Base-by-base conservation (phyloP, 2,329 filamentous ascomycete species). In the Fusarium verrucosum region DNA sequence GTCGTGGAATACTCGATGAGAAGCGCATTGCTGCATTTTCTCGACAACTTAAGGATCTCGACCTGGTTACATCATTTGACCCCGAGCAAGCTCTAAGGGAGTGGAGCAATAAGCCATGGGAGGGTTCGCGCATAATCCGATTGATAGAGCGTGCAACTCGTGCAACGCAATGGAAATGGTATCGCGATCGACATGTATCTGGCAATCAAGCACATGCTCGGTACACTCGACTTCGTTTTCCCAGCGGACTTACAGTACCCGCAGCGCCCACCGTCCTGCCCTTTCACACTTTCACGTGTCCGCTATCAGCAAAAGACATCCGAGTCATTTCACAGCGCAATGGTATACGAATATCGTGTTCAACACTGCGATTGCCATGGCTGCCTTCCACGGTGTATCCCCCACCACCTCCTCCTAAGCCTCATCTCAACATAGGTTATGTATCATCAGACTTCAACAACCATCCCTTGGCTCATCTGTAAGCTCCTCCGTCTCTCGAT, bases 391-490 rank as follows among this genome's bases (percentile, higher is more conserved):
- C 88, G 0, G 91, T 98, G 0, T 97, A 92, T 71, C 86, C 87
- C n/a, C 95, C 95, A 4, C 95, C 95, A 0, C 77, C 86, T 4
- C 94, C 95, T 2, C 95, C 95, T 2, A 84, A 82, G 38, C 93
- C 94, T 1, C 87, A 90, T 66, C 83, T 99, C n/a, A 94, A 92
- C 68, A 88, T 99, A 59, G 95, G 95, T 42, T 99, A 99, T 75
- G 89, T 99, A 33, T 98, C 95, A 5, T 98, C 95, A 0, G 95
- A 99, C 77, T 99, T 99, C 79, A 99, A 99, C 74, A 99, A 99
- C 71, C 95, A 99, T 74, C 95, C 95, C 5, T 81, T 99, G 30
- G 95, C 95, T 22, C 95, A 99, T 79, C 77, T 99, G 83, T 87
- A 80, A 79, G 84, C 71, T 25, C 20, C 20, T 23, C 36, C 14